A percentile compares a stretch with the other conserved stretches of the same genome.
Evolutionary conservation across 164 flowering plant species (phyloP).

Genomic region (Vitis vinifera): DNA sequence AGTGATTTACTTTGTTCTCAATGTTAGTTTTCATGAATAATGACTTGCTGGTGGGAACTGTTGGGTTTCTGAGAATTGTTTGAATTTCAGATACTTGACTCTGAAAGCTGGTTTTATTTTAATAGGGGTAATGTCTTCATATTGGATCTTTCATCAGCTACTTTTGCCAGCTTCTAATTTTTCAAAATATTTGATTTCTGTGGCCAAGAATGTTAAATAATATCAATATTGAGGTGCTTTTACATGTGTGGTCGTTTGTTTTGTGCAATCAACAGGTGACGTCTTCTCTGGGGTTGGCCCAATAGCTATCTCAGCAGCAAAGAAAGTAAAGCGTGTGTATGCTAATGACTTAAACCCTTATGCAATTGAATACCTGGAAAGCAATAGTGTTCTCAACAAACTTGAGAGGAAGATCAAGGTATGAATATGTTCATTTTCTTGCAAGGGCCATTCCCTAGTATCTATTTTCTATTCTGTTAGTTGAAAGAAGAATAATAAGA

Average conservation of each 20-base stretch:
- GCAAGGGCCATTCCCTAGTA: background rate
- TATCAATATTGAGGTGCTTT: slow-evolving; percentile 8
- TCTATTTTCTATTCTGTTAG: background rate
- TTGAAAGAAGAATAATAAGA: background rate
- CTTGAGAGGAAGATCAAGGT: slow-evolving; percentile 87
- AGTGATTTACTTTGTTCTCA: no score
- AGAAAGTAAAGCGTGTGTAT: slow-evolving; percentile 80
- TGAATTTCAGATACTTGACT: background rate
- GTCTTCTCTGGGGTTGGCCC: slow-evolving; percentile 97
- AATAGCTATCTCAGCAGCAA: slow-evolving; percentile 81
- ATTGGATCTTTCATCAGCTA: background rate
- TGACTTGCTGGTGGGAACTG: no score
- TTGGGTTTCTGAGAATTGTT: no score
- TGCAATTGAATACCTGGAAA: slow-evolving; percentile 83
- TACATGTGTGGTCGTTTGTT: background rate
- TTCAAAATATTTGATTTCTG: background rate
- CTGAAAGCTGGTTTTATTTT: background rate
- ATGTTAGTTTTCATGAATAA: no score
- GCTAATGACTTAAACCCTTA: slow-evolving; percentile 93
- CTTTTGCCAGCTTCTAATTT: background rate
- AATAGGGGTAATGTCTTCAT: background rate
- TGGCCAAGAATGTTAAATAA: background rate
- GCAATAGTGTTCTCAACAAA: slow-evolving; percentile 74
- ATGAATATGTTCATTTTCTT: slow-evolving; percentile 4
- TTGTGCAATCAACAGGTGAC: slow-evolving; percentile 62